Conservation (phyloP, 768 basidiomycete genomes). For the Lentinula detonsa region DNA sequence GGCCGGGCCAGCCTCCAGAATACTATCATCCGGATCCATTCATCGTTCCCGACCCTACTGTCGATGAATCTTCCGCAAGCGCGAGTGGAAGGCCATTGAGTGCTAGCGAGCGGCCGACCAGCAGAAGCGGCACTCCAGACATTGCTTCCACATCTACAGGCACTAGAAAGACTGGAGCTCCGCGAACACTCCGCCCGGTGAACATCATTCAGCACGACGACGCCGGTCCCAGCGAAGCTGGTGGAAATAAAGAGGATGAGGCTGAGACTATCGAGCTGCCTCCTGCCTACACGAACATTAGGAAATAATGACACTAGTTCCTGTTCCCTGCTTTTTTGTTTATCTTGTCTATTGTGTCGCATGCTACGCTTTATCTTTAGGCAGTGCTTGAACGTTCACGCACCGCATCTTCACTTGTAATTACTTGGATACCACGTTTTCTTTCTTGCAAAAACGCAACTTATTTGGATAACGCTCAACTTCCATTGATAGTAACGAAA, state of each 20-base stretch:
- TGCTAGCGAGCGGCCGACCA: conserved; percentile 13
- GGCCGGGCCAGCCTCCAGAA: conserved; percentile 50
- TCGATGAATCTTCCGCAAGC: conserved; percentile 14
- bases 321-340: not conserved
- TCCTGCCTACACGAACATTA: conserved; percentile 73
- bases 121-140: conserved; percentile 45
- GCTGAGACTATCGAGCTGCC: conserved; percentile 78
- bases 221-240: conserved; percentile 50
- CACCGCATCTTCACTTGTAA: not conserved
- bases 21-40: conserved; percentile 76
- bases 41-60: conserved; percentile 59
- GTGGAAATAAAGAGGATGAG: conserved; percentile 31
- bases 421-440: not conserved
- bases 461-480: not conserved
- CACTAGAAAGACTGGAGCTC: conserved; percentile 36
- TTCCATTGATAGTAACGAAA: not conserved
- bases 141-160: conserved; percentile 20
- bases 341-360: not conserved
- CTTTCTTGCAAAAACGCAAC: not conserved
- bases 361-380: not conserved
- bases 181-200: conserved; percentile 57
- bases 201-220: conserved; percentile 86
- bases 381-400: not conserved
- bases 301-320: conserved; percentile 12
- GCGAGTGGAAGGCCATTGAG: conserved; percentile 12